Evolutionary conservation across 495 filamentous ascomycete species (phyloP), one percentile per base, ranked within the genome.

Genomic region (Penicillium ochrochloron): DNA sequence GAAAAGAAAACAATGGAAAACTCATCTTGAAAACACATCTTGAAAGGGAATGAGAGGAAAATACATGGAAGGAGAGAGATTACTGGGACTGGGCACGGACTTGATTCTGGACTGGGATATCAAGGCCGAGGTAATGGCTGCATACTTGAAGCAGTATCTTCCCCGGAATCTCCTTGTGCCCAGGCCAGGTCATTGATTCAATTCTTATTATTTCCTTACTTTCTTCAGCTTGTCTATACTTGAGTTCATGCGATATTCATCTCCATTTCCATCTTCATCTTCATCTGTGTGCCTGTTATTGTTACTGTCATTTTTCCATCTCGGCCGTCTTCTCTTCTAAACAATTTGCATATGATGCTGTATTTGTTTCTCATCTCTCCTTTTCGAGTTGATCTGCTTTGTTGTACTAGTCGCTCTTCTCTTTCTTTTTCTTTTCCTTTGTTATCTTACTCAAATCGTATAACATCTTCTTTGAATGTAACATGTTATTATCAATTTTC

Each of bases 141-240:
- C 23, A 50, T 25, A 29, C 25, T 27, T 31, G 48, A 17, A 15
- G 9, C 3, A 48, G 9, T 15, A 50, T 50, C 10, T 12, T 50
- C 14, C 48, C 48, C 3, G 23, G 5, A 51, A 51, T 17, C 2
- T 29, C 48, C 48, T 17, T 12, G 12, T 31, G 2, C 4, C 33
- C 25, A 9, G n/a, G 33, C 33, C 25, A 9, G n/a, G 33, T n/a
- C 53, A 56, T 56, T 31, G n/a, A 56, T 19, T 37, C 33, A 21
- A 56, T 37, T 56, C 31, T 31, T 17, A 19, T 34, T 56, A 17
- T 61, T 61, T 42, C 46, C 19, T 33, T 21, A 17, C 12, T 39
- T 29, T n/a, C 34, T 61, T 57, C 51, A 15, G 25, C 63, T 54
- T 59, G 53, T 63, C 57, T 55, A 60, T 63, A 62, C 54, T 53